Evolutionary conservation across 2,329 filamentous ascomycete species (phyloP).

Genomic region (Macroventuria anomochaeta): DNA sequence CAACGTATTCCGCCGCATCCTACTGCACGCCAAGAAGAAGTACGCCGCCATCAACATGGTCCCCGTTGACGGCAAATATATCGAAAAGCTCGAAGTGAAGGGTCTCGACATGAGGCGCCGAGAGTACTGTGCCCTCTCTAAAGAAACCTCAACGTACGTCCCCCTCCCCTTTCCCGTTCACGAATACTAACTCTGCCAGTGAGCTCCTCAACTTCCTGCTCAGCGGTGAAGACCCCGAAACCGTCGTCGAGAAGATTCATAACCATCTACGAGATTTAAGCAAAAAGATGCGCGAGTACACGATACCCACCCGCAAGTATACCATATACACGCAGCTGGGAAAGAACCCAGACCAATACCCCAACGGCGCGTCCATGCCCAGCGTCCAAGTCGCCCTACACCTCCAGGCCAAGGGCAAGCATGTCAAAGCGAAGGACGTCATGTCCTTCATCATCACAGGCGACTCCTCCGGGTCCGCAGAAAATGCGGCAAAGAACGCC

Average conservation of each 20-base stretch:
- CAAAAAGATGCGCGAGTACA: conserved; percentile 81
- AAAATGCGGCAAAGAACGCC: conserved; percentile 84
- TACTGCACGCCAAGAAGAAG: conserved; percentile 98
- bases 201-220: conserved; percentile 92
- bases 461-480: conserved; percentile 65
- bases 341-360: conserved; percentile 91
- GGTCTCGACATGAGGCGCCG: conserved; percentile 97
- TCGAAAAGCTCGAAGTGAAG: conserved; percentile 97
- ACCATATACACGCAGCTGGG: conserved; percentile 98
- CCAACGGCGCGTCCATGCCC: conserved; percentile 93
- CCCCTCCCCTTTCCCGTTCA: not conserved
- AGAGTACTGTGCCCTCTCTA: conserved; percentile 94
- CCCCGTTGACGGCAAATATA: conserved; percentile 84
- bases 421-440: conserved; percentile 90
- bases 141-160: conserved; percentile 79
- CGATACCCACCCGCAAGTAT: conserved; percentile 82
- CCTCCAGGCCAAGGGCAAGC: conserved; percentile 85
- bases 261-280: conserved; percentile 89
- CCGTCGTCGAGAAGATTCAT: conserved; percentile 87
- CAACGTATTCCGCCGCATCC: conserved; percentile 90
- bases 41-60: conserved; percentile 96
- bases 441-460: conserved; percentile 94
- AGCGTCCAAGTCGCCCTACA: conserved; percentile 94
- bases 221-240: conserved; percentile 89
- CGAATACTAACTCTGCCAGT: conserved; percentile 44